Evolutionary conservation across 1,139 yeast genomes (phyloP), one percentile per base, ranked within the genome.

Genomic region (Candida buenavistaensis): DNA sequence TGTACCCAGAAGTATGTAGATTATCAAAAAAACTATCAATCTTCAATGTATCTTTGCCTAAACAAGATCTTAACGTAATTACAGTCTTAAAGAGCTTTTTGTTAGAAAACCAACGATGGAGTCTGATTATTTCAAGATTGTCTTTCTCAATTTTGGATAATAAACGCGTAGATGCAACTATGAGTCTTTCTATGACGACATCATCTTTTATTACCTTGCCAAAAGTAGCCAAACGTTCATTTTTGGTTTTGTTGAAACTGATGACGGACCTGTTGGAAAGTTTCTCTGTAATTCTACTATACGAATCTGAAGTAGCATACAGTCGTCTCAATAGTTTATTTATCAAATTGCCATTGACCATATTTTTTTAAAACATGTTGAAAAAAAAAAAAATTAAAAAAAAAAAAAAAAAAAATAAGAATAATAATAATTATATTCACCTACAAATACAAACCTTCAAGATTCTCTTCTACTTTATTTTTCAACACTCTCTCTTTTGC

Each of bases 401-500:
- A 20, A 20, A 20, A 20, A 20, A 20, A 20, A 20, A 19, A 19
- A 19, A 19, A 19, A 19, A 19, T 19, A 6, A 6, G 9, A 6
- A 19, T 6, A 19, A 19, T 20, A 20, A 20, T 20, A 20, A 19
- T 20, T 20, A 11, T 20, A 20, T 20, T 3, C 24, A n/a, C 13
- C 37, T 45, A 89, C 72, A 89, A 75, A 64, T 92, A 92, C 51
- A 92, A 75, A 34, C 98, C 97, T 65, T 92, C 98, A 48, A 92
- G 78, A 53, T 89, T 90, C 68, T 92, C 97, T 62, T 92, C 98
- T 38, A 90, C 90, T 76, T 94, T 94, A 57, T 92, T 94, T 77
- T 92, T 94, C 79, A 94, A 76, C 36, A 94, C 97, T 52, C 97
- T 80, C 62, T 94, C 98, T 66, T 92, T 86, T 10, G 97, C 99